A percentile compares a stretch with the other conserved stretches of the same genome.
Conservation (phyloP, 805 yeast species). For the Candida insectalens region DNA sequence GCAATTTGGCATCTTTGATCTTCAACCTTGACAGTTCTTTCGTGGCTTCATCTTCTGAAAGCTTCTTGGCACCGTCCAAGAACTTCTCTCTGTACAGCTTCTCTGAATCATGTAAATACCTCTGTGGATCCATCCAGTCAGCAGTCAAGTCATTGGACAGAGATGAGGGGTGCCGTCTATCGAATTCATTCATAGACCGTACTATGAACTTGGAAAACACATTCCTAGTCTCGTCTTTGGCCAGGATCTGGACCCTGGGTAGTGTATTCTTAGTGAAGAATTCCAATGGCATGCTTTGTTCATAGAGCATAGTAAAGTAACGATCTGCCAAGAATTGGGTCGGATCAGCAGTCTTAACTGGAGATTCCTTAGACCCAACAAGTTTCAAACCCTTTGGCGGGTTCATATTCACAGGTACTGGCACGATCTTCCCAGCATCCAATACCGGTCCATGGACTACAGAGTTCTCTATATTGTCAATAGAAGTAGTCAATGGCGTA, state of each 20-base stretch:
- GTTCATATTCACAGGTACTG: background rate
- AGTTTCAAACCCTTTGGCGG: too few species aligned
- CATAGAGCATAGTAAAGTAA: slow-evolving; percentile 20
- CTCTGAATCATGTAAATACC: too few species aligned
- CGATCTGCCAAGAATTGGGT: slow-evolving; percentile 16
- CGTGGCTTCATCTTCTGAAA: background rate
- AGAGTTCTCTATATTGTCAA: background rate
- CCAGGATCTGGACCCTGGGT: slow-evolving; percentile 19
- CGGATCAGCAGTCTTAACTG: slow-evolving; percentile 18
- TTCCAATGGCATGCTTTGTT: slow-evolving; percentile 16
- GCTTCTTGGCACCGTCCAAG: too few species aligned
- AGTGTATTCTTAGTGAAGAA: slow-evolving; percentile 23
- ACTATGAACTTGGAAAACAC: slow-evolving; percentile 13
- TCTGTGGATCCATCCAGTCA: slow-evolving; percentile 3
- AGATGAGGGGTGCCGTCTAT: slow-evolving; percentile 8
- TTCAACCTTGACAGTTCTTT: slow-evolving; percentile 9
- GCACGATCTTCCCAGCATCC: background rate
- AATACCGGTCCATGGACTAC: background rate
- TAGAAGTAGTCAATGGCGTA: slow-evolving; percentile 1
- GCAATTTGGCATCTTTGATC: slow-evolving; percentile 20
- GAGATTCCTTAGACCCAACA: slow-evolving; percentile 2
- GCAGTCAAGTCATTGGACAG: slow-evolving; percentile 2
- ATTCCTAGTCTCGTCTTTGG: slow-evolving; percentile 14
- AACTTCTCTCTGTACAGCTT: slow-evolving; percentile 3
- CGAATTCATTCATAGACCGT: slow-evolving; percentile 12